These are phyloP conservation scores for Stellera chamaejasme DNA, from an alignment of 345 rosid species.

Conservation along the genomic window DNA sequence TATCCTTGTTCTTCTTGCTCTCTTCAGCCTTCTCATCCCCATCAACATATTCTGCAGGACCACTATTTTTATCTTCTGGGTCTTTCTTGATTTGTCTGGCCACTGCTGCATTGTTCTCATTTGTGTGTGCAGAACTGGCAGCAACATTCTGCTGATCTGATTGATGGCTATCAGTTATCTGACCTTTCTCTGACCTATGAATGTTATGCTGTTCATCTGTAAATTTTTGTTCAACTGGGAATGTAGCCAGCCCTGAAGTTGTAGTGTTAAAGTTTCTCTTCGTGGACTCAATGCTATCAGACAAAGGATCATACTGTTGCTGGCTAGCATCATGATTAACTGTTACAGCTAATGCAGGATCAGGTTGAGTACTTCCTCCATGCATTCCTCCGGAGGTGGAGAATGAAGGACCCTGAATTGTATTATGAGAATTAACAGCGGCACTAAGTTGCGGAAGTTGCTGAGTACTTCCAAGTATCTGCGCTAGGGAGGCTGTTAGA, in stretches of 20 bases:
- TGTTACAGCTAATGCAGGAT: slow-evolving; percentile 23
- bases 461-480: slow-evolving; percentile 64
- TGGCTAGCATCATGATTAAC: slow-evolving; percentile 26
- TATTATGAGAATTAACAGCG: slow-evolving; percentile 40
- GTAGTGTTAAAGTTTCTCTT: slow-evolving; percentile 16
- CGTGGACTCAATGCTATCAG: slow-evolving; percentile 36
- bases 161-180: slow-evolving; percentile 12
- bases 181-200: slow-evolving; percentile 15
- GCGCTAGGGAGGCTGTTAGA: slow-evolving; percentile 71
- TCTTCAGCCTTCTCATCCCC: slow-evolving; percentile 48
- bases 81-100: slow-evolving; percentile 33
- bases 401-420: slow-evolving; percentile 23
- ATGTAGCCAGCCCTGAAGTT: slow-evolving; percentile 16
- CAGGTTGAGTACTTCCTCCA: slow-evolving; percentile 27
- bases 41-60: slow-evolving; percentile 31
- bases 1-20: slow-evolving; percentile 66
- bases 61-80: slow-evolving; percentile 30
- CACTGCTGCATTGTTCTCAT: slow-evolving; percentile 20
- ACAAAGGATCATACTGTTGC: slow-evolving; percentile 40
- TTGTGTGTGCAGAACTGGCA: slow-evolving; percentile 23
- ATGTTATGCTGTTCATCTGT: slow-evolving; percentile 14
- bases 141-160: slow-evolving; percentile 18
- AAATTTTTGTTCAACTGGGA: slow-evolving; percentile 18
- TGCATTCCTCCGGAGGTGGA: slow-evolving; percentile 23
- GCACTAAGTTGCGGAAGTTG: slow-evolving; percentile 58